Percentiles rank a stretch among this genome's conserved stretches.
phyloP scores from a whole-genome alignment of 31 red algal species.

The Odonthalia washingtoniensis region DNA sequence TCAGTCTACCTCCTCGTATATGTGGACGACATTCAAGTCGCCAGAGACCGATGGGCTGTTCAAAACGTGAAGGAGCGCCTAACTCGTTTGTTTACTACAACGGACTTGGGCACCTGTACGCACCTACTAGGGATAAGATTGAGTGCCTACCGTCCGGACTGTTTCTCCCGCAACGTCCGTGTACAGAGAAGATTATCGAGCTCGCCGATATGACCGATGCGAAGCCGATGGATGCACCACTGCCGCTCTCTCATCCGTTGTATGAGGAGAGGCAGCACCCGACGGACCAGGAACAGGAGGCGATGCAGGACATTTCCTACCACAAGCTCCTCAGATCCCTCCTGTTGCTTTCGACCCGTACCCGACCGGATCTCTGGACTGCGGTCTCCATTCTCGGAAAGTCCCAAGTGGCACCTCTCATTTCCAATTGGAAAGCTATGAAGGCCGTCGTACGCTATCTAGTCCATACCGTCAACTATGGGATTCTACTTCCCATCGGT shows the following conservation, averaged over 20 bases:
- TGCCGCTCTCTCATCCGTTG: constrained; percentile 31
- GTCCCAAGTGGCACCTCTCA: not conserved
- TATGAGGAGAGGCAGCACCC: constrained; percentile 31
- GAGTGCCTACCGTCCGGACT: not conserved
- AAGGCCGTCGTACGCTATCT: constrained; percentile 43
- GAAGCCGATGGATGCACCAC: constrained; percentile 32
- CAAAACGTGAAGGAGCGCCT: not conserved
- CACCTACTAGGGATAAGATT: constrained; percentile 29
- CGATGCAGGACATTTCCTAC: constrained; percentile 48
- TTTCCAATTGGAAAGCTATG: constrained; percentile 45
- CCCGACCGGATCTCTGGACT: constrained; percentile 53
- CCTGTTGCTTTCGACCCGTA: constrained; percentile 46
- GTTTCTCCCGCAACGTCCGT: constrained; percentile 40
- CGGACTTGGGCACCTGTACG: constrained; percentile 31
- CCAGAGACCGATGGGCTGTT: constrained; percentile 2
- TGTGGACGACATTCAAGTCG: constrained; percentile 18
- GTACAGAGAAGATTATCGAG: constrained; percentile 34
- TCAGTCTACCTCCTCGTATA: constrained; percentile 40
- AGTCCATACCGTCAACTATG: not conserved
- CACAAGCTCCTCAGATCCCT: constrained; percentile 26
- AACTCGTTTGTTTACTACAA: not conserved
- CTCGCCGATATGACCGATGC: constrained; percentile 5
- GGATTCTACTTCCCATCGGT: not conserved
- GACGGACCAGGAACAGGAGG: not conserved
- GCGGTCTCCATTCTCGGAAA: constrained; percentile 62